Base-by-base conservation (phyloP, 1,284 basidiomycete species). In the Microbotryum lychnidis-dioicae region DNA sequence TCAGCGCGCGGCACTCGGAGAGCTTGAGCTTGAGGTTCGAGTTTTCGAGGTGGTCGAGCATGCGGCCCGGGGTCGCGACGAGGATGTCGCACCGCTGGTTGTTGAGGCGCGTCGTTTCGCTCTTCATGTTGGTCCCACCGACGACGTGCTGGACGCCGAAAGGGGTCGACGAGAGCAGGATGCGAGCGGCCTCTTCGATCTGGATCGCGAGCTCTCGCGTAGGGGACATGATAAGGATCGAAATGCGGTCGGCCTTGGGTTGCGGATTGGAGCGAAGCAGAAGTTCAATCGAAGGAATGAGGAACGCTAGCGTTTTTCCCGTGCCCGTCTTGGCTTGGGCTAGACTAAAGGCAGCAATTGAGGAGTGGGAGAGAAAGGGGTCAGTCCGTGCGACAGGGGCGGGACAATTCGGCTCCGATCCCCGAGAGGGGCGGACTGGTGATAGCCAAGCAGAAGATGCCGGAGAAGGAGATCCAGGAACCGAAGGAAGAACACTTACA, bases 191-290 rank as follows among this genome's bases (percentile, higher is more conserved):
- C 79, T 92, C 93, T 81, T 93, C 91, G 76, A 96, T 97, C 77
- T 98, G 96, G 60, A 99, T 80, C 2, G 96, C 96, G 23, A 99
- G 83, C 76, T 99, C 96, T 74, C 96, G 83, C 6, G 96, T 99
- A 1, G 96, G 96, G 5, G 91, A 94, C 65, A 98, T 89, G 68
- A 98, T 84, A 56, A 98, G 77, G 3, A 64, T 52, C 44, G 55
- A 58, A 56, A 67, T 67, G 45, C 62, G 63, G 9, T 61, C 70
- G 42, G 65, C 56, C 6, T 69, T 64, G 7, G 69, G 57, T 12
- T 64, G 64, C 9, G 63, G 56, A 14, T 68, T 57, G 18, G 68
- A 58, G 61, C 76, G 67, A 33, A 80, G 68, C 64, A 99, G 79
- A 72, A 97, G 78, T 76, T 99, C 96, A 18, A 97, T 81, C 2